A percentile compares a stretch with the other conserved stretches of the same genome.
Conservation (phyloP, 1,139 yeast genomes). For the Sugiyamaella japonica region DNA sequence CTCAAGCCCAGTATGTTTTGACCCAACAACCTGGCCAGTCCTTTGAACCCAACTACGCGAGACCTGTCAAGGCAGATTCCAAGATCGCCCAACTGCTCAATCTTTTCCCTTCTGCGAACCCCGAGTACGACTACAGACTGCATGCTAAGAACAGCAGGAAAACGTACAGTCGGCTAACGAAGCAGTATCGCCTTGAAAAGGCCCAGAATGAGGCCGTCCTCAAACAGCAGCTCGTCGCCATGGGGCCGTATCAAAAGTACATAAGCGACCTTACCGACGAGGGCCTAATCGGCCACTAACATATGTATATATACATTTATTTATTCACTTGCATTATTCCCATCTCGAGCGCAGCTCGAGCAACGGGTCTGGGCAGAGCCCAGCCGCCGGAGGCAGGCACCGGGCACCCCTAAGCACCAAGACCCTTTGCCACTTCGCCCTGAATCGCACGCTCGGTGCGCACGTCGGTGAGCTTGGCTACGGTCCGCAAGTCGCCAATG, state of each 20-base stretch:
- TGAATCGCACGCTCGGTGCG: slow-evolving; percentile 36
- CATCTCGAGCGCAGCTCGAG: background rate
- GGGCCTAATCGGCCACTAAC: slow-evolving; percentile 9
- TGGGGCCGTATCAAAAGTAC: slow-evolving; percentile 18
- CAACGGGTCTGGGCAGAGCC: slow-evolving; percentile 5
- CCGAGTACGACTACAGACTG: background rate
- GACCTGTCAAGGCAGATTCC: background rate
- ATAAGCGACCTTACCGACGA: slow-evolving; percentile 14
- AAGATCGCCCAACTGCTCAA: slow-evolving; percentile 1
- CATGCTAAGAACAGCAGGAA: slow-evolving; percentile 3
- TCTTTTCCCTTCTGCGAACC: background rate
- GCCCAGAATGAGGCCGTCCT: background rate
- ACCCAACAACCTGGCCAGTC: slow-evolving; percentile 9
- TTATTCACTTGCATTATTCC: slow-evolving; percentile 1
- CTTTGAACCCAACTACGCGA: background rate
- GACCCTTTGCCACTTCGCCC: slow-evolving; percentile 36
- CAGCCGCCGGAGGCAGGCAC: slow-evolving; percentile 6
- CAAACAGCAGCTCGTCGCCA: background rate
- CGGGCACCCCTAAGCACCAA: slow-evolving; percentile 18
- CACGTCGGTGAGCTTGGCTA: slow-evolving; percentile 37
- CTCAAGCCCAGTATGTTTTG: background rate
- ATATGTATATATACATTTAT: slow-evolving; percentile 7
- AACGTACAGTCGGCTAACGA: background rate
- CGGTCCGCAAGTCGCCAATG: slow-evolving; percentile 66
- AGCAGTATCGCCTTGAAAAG: background rate